A percentile compares a stretch with the other conserved stretches of the same genome.
phyloP scores from a whole-genome alignment of 331 rosid genomes.

The Dryas integrifolia region DNA sequence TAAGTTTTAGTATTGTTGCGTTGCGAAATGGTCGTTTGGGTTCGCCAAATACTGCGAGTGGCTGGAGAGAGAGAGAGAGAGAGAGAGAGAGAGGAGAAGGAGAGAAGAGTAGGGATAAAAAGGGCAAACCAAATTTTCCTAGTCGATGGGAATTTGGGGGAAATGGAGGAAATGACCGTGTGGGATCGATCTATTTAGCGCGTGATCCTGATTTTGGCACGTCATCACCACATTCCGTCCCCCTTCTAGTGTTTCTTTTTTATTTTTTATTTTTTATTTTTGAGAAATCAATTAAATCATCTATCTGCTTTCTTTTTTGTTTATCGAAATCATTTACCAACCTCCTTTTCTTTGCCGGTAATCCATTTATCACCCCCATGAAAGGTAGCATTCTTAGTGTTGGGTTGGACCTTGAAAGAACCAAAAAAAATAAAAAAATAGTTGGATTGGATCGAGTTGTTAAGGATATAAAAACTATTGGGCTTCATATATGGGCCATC shows the following conservation, averaged over 20 bases:
- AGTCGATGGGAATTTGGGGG: not conserved
- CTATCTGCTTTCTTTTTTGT: too few species aligned
- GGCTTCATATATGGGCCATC: too few species aligned
- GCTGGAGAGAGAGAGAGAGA: not conserved
- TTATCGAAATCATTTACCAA: too few species aligned
- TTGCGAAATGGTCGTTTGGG: constrained; percentile 11
- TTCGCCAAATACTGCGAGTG: constrained; percentile 2
- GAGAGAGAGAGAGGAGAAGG: not conserved
- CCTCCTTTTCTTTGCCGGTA: too few species aligned
- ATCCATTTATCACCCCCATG: too few species aligned
- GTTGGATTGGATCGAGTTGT: too few species aligned
- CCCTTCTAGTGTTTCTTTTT: too few species aligned
- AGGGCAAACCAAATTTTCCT: not conserved
- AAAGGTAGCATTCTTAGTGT: too few species aligned
- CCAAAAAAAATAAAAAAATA: too few species aligned
- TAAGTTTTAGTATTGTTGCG: not conserved
- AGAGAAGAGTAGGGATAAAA: not conserved
- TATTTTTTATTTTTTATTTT: not conserved
- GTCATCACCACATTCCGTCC: not conserved
- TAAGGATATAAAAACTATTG: too few species aligned
- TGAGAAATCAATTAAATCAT: not conserved
- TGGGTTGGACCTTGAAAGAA: too few species aligned
- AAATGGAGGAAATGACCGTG: not conserved
- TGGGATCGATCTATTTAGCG: not conserved
- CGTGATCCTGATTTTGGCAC: constrained; percentile 14